Percentiles rank a stretch among this genome's conserved stretches.
phyloP scores from a whole-genome alignment of 2,329 filamentous ascomycete genomes.

The Metarhizium brunneum region DNA sequence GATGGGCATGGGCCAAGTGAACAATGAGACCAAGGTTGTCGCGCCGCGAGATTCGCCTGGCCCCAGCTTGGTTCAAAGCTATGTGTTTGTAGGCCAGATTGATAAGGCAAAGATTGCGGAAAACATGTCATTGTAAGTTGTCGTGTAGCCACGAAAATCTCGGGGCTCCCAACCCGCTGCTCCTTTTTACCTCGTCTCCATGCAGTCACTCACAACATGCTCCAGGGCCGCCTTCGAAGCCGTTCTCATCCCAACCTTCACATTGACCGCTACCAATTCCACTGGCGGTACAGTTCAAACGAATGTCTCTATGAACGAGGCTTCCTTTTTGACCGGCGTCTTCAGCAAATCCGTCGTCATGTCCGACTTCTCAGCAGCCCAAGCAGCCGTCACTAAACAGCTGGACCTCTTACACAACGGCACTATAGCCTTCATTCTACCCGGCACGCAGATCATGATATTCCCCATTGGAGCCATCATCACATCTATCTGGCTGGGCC shows the following conservation, averaged over 20 bases:
- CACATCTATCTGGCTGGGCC: slow-evolving; percentile 49
- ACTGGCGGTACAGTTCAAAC: slow-evolving; percentile 46
- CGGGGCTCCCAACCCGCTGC: neutral
- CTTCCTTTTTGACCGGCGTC: slow-evolving; percentile 61
- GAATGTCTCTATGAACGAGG: slow-evolving; percentile 60
- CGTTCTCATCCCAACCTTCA: slow-evolving; percentile 59
- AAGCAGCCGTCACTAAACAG: slow-evolving; percentile 39
- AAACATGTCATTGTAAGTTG: slow-evolving; percentile 51
- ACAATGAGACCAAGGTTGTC: slow-evolving; percentile 9
- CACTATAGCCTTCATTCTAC: slow-evolving; percentile 57
- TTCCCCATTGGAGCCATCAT: slow-evolving; percentile 63
- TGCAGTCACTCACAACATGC: neutral
- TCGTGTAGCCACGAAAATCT: neutral
- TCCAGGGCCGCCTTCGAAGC: slow-evolving; percentile 48
- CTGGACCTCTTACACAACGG: slow-evolving; percentile 36
- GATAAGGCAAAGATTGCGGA: slow-evolving; percentile 44
- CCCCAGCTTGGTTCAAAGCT: slow-evolving; percentile 47
- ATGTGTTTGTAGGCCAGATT: slow-evolving; percentile 61
- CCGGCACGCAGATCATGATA: slow-evolving; percentile 58
- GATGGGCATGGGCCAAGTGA: slow-evolving; percentile 15
- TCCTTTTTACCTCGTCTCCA: neutral
- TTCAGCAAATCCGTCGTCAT: slow-evolving; percentile 51
- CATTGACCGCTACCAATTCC: slow-evolving; percentile 48
- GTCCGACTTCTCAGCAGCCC: slow-evolving; percentile 39
- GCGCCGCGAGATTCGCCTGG: slow-evolving; percentile 1